These are phyloP conservation scores for Phytophthora tentaculata DNA, from an alignment of 352 stramenopile species.

Conservation along the genomic window DNA sequence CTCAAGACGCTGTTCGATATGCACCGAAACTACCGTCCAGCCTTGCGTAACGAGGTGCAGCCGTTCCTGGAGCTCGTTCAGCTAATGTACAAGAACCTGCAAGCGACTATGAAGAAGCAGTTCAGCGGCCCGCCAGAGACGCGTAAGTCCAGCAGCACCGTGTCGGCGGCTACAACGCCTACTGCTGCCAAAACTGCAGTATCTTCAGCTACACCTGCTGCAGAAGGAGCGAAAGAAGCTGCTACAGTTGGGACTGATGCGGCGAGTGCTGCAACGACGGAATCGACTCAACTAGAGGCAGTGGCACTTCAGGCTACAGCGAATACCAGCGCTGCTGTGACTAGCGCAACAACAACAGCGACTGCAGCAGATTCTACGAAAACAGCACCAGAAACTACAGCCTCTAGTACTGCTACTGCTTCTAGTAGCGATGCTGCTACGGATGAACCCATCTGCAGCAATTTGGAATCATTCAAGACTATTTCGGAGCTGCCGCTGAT, in stretches of 20 bases:
- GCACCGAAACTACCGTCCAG: conserved; percentile 95
- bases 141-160: conserved; percentile 30
- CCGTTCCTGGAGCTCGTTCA: conserved; percentile 89
- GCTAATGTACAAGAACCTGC: conserved; percentile 92
- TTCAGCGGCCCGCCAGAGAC: conserved; percentile 66
- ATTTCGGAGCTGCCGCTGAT: conserved; percentile 97
- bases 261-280: conserved; percentile 7
- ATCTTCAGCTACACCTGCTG: conserved; percentile 6
- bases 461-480: conserved; percentile 94
- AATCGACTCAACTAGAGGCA: conserved; percentile 9
- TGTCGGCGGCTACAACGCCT: conserved; percentile 25
- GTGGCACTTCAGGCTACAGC: conserved; percentile 6
- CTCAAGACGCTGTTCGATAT: conserved; percentile 97
- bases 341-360: conserved; percentile 6
- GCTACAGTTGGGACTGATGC: conserved; percentile 7
- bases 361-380: conserved; percentile 10
- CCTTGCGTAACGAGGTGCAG: conserved; percentile 91
- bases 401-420: conserved; percentile 10
- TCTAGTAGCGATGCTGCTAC: conserved; percentile 13
- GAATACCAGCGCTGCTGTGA: conserved; percentile 7
- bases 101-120: conserved; percentile 85
- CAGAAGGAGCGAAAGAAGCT: conserved; percentile 19
- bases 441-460: conserved; percentile 75
- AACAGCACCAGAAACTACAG: conserved; percentile 17
- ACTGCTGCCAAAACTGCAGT: conserved; percentile 29